phyloP scores from a whole-genome alignment of 768 basidiomycete species.

The Lactifluus piperatus region DNA sequence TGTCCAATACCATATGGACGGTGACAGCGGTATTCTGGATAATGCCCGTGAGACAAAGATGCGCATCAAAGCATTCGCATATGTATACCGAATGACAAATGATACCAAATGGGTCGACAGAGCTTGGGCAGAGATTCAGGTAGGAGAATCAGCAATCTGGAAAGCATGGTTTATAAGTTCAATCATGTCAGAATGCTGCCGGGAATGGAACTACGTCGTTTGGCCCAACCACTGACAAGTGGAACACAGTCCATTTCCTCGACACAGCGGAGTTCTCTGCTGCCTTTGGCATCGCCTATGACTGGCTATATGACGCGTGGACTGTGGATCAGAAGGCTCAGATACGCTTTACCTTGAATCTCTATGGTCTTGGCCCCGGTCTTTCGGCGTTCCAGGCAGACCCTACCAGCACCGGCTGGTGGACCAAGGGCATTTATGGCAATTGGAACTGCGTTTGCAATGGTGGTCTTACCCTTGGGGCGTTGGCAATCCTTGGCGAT shows the following conservation, averaged over 20 bases:
- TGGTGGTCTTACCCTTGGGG: slow-evolving; percentile 77
- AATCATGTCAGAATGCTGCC: slow-evolving; percentile 51
- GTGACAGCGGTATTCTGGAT: slow-evolving; percentile 87
- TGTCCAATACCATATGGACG: slow-evolving; percentile 67
- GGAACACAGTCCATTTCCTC: slow-evolving; percentile 90
- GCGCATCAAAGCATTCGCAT: slow-evolving; percentile 87
- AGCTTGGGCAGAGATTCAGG: slow-evolving; percentile 74
- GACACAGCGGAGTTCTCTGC: slow-evolving; percentile 85
- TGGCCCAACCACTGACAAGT: slow-evolving; percentile 54
- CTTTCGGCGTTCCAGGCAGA: slow-evolving; percentile 40
- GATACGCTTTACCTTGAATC: slow-evolving; percentile 66
- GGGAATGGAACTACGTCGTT: slow-evolving; percentile 59
- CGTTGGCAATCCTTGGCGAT: slow-evolving; percentile 84
- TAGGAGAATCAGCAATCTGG: slow-evolving; percentile 29
- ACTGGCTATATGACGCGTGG: slow-evolving; percentile 91
- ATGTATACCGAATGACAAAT: slow-evolving; percentile 85
- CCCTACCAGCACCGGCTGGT: slow-evolving; percentile 56
- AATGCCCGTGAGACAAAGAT: slow-evolving; percentile 82
- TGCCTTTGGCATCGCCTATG: slow-evolving; percentile 89
- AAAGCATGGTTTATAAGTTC: background rate
- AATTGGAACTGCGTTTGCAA: slow-evolving; percentile 99
- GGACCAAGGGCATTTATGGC: slow-evolving; percentile 62
- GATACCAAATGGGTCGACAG: slow-evolving; percentile 89
- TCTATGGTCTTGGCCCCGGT: slow-evolving; percentile 69
- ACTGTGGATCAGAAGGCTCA: slow-evolving; percentile 56